Evolutionary conservation across 2,329 filamentous ascomycete genomes (phyloP).

Genomic region (Colletotrichum spaethianum): DNA sequence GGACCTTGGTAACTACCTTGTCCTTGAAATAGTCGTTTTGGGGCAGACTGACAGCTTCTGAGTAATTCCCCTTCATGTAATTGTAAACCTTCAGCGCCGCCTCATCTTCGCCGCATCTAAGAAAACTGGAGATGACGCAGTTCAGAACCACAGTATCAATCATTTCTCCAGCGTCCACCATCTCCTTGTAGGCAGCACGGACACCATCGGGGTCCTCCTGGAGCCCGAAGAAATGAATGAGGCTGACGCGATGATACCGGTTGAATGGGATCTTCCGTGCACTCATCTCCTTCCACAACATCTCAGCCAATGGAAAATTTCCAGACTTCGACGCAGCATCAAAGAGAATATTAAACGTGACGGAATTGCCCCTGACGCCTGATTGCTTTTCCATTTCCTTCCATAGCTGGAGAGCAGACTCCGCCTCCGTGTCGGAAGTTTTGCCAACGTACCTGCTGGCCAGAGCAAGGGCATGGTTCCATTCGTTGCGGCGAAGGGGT

Average conservation of each 20-base stretch:
- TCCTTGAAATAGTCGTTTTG: conserved; percentile 62
- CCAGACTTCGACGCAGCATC: conserved; percentile 89
- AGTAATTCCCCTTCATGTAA: conserved; percentile 81
- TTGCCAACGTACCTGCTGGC: conserved; percentile 78
- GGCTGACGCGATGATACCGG: conserved; percentile 84
- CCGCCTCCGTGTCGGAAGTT: conserved; percentile 71
- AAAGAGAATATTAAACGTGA: conserved; percentile 96
- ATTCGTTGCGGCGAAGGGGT: conserved; percentile 77
- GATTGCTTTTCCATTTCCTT: conserved; percentile 87
- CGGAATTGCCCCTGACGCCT: conserved; percentile 74
- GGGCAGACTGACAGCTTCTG: conserved; percentile 55
- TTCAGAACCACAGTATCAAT: conserved; percentile 92
- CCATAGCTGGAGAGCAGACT: conserved; percentile 84
- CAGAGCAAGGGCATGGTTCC: conserved; percentile 88
- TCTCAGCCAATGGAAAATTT: conserved; percentile 87
- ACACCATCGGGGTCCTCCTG: conserved; percentile 81
- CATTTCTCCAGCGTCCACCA: conserved; percentile 88
- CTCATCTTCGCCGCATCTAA: conserved; percentile 81
- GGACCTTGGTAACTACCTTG: conserved; percentile 65
- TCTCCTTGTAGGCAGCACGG: conserved; percentile 82
- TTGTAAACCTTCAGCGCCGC: conserved; percentile 87
- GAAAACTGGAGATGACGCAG: conserved; percentile 83
- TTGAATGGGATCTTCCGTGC: conserved; percentile 77
- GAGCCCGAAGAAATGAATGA: conserved; percentile 89
- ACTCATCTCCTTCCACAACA: conserved; percentile 86